phyloP scores from a whole-genome alignment of 164 flowering plant species.

The Litsea cubeba region DNA sequence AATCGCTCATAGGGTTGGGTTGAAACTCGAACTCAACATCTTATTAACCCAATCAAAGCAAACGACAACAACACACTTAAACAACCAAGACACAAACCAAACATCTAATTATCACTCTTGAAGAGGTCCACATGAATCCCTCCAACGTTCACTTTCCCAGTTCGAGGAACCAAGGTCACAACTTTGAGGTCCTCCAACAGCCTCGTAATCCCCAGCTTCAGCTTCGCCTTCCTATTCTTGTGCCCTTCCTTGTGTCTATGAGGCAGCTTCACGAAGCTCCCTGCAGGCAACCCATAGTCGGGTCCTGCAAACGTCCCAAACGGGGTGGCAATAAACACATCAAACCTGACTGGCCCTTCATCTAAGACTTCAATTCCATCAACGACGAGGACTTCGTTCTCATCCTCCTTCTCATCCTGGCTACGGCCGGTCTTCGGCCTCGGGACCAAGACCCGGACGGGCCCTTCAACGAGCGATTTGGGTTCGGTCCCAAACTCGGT shows the following conservation, averaged over 20 bases:
- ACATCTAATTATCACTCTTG: background rate
- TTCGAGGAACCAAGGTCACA: background rate
- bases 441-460: background rate
- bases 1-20: no score
- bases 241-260: background rate
- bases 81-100: no score
- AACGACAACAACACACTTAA: no score
- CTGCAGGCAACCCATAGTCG: background rate
- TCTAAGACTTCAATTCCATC: constrained; percentile 2
- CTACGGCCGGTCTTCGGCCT: background rate
- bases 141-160: background rate
- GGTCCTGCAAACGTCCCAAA: background rate
- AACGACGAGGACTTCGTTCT: constrained; percentile 3
- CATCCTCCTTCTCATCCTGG: background rate
- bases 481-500: constrained; percentile 1
- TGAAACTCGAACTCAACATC: no score
- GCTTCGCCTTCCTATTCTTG: background rate
- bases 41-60: no score
- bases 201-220: background rate
- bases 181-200: background rate
- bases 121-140: background rate
- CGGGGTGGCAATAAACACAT: background rate
- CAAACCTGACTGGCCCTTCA: background rate
- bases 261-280: constrained; percentile 1
- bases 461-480: background rate